These are phyloP conservation scores for Cutaneotrichosporon sp. DNA, from an alignment of 1,284 basidiomycete genomes.

Conservation along the genomic window DNA sequence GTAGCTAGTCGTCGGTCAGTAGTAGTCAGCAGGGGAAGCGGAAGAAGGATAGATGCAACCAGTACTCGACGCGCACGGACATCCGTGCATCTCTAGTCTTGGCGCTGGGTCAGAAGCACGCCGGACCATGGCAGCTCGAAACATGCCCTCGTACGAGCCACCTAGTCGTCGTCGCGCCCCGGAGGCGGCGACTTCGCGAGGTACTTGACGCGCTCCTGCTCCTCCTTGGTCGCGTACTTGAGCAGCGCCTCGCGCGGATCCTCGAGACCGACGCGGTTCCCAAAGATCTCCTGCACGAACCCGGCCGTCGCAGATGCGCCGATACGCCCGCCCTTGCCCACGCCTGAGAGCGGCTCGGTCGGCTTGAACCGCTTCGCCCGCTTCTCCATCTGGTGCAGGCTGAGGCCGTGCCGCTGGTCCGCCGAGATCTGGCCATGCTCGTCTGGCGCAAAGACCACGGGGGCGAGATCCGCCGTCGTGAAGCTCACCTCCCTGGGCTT, in stretches of 20 bases:
- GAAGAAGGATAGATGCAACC: too few relatives aligned
- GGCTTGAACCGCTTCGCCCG: slow-evolving; percentile 86
- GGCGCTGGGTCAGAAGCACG: too few relatives aligned
- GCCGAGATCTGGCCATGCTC: slow-evolving; percentile 75
- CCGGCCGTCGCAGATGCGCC: slow-evolving; percentile 94
- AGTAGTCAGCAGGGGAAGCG: too few relatives aligned
- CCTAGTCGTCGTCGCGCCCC: slow-evolving; percentile 9
- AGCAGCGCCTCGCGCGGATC: slow-evolving; percentile 95
- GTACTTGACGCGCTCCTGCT: slow-evolving; percentile 47
- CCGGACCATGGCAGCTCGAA: background rate
- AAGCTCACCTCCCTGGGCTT: slow-evolving; percentile 77
- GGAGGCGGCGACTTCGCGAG: slow-evolving; percentile 6
- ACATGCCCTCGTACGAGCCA: background rate
- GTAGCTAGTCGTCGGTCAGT: too few relatives aligned
- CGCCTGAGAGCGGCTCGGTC: slow-evolving; percentile 86
- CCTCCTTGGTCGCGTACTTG: slow-evolving; percentile 79
- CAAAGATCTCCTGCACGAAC: slow-evolving; percentile 86
- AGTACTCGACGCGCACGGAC: background rate
- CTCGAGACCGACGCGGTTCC: slow-evolving; percentile 58
- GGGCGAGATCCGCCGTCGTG: slow-evolving; percentile 71
- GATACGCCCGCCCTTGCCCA: slow-evolving; percentile 88
- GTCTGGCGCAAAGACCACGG: slow-evolving; percentile 81
- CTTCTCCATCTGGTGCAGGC: slow-evolving; percentile 69
- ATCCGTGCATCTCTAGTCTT: background rate
- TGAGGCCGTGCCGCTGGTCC: slow-evolving; percentile 76